phyloP scores from a whole-genome alignment of 2,329 filamentous ascomycete species.

The Pseudovirgaria hyperparasitica region DNA sequence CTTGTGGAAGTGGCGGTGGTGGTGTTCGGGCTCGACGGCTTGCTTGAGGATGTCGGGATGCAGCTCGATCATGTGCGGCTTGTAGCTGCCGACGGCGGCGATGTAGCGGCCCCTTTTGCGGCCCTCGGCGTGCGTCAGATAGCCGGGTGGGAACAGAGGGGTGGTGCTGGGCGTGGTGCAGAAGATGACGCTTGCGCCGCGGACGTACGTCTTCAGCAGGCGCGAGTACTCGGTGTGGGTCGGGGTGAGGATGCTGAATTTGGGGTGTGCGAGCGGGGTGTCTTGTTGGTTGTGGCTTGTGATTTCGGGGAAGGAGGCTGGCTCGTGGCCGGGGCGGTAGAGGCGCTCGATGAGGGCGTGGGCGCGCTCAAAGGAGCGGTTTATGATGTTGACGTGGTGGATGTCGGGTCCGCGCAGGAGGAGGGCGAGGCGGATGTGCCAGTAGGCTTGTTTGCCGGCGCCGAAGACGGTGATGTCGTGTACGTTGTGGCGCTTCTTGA shows the following conservation, averaged over 20 bases:
- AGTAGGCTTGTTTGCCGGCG: conserved; percentile 81
- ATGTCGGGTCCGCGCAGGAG: conserved; percentile 58
- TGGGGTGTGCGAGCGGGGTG: conserved; percentile 21
- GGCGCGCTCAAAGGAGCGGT: conserved; percentile 53
- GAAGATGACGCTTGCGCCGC: conserved; percentile 68
- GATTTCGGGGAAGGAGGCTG: conserved; percentile 6
- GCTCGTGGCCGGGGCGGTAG: conserved; percentile 33
- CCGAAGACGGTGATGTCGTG: conserved; percentile 76
- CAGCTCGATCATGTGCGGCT: conserved; percentile 68
- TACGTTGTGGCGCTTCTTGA: conserved; percentile 52
- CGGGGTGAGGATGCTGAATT: conserved; percentile 59
- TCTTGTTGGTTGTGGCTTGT: conserved; percentile 6
- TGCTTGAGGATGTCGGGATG: conserved; percentile 63
- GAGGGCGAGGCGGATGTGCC: conserved; percentile 79
- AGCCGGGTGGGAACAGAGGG: conserved; percentile 61
- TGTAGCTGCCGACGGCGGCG: conserved; percentile 57
- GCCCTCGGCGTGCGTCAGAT: conserved; percentile 60
- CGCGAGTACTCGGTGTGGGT: conserved; percentile 57
- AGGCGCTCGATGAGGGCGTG: conserved; percentile 40
- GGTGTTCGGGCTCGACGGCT: conserved; percentile 40
- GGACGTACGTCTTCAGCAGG: conserved; percentile 57
- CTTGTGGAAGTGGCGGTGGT: conserved; percentile 52
- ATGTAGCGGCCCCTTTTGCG: conserved; percentile 59
- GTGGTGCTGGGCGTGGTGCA: conserved; percentile 69
- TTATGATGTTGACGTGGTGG: conserved; percentile 71